Evolutionary conservation across 2,329 filamentous ascomycete species (phyloP).

Genomic region (Penicillium sp.): DNA sequence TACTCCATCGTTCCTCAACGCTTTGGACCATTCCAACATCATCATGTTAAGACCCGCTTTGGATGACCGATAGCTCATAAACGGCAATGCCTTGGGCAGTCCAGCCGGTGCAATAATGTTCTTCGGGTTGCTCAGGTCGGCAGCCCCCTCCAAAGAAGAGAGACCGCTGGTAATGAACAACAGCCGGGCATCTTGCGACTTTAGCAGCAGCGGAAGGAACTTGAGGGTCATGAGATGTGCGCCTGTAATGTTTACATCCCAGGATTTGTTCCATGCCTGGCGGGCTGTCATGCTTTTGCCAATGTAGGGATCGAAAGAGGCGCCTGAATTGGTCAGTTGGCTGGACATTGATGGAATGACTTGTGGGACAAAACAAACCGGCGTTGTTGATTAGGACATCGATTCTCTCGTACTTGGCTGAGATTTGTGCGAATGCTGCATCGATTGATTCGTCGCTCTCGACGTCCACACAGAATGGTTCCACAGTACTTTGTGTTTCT

Average conservation of each 20-base stretch:
- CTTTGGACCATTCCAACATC: constrained; percentile 48
- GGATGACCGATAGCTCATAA: constrained; percentile 24
- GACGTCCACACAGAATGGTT: constrained; percentile 9
- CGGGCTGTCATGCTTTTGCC: constrained; percentile 3
- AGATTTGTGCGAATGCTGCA: constrained; percentile 6
- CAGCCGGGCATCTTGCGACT: constrained; percentile 46
- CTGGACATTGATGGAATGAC: too few species aligned
- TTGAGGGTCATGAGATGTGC: constrained; percentile 45
- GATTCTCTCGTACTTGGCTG: neutral
- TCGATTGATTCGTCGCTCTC: constrained; percentile 14
- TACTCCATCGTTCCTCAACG: constrained; percentile 44
- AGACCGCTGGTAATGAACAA: constrained; percentile 17
- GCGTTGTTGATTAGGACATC: constrained; percentile 14
- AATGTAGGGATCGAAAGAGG: constrained; percentile 10
- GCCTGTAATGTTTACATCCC: constrained; percentile 51
- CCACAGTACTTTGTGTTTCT: constrained; percentile 6
- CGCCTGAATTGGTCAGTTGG: constrained; percentile 3
- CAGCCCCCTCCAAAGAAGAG: constrained; percentile 10
- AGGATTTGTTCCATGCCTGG: constrained; percentile 40
- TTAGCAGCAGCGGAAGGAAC: constrained; percentile 53
- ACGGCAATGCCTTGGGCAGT: constrained; percentile 16
- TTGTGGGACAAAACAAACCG: constrained; percentile 8
- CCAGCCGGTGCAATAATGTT: constrained; percentile 9
- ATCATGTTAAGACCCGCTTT: constrained; percentile 51
- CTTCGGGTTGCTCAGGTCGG: constrained; percentile 12